phyloP scores from a whole-genome alignment of 2,329 filamentous ascomycete genomes.

The Pezicula carpinea region DNA sequence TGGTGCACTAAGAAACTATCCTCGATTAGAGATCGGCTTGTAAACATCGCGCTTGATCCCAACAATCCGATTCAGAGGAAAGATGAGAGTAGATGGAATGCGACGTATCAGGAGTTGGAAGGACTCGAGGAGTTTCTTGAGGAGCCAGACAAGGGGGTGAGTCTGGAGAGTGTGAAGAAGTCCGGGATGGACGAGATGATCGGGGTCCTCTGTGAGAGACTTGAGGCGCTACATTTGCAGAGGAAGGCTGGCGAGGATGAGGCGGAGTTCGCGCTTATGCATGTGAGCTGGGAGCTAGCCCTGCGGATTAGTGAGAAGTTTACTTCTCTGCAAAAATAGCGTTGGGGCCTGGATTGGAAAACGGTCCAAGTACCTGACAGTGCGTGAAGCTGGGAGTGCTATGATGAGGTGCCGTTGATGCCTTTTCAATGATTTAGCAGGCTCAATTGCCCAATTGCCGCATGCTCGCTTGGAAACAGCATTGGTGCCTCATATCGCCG shows the following conservation, averaged over 20 bases:
- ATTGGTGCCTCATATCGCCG: neutral
- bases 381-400: too few species aligned
- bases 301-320: conserved; percentile 1
- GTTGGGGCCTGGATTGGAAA: too few species aligned
- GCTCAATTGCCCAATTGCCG: neutral
- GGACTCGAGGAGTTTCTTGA: conserved; percentile 5
- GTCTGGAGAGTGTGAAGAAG: neutral
- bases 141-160: neutral
- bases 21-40: neutral
- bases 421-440: neutral
- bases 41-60: neutral
- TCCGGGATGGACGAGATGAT: neutral
- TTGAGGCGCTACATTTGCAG: conserved; percentile 1
- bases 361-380: too few species aligned
- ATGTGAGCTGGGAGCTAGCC: conserved; percentile 6
- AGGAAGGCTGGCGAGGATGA: conserved; percentile 1
- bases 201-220: neutral
- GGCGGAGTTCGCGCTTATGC: conserved; percentile 5
- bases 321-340: neutral
- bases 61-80: neutral
- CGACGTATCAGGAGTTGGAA: conserved; percentile 1
- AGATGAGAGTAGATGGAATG: conserved; percentile 4
- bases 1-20: conserved; percentile 1
- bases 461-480: neutral
- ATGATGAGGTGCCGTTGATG: too few species aligned